Conservation (phyloP, 179 eudicot genomes). For the Pouteria campechiana region DNA sequence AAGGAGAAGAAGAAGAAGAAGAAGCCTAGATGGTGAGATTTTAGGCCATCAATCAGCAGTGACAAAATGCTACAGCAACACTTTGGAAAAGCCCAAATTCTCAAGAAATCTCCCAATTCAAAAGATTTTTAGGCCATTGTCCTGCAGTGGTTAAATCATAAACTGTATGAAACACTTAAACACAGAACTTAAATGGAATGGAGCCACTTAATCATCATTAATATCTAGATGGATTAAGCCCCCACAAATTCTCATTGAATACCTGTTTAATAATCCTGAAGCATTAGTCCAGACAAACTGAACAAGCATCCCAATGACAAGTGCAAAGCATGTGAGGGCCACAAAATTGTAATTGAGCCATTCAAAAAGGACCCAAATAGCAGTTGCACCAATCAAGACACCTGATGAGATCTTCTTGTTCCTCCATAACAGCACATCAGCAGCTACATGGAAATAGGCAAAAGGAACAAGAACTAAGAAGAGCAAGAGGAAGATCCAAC, state of each 20-base stretch:
- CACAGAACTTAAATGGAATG: too few relatives aligned
- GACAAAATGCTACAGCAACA: too few relatives aligned
- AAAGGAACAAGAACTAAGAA: neutral
- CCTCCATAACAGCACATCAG: slow-evolving; percentile 95
- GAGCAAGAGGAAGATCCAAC: slow-evolving; percentile 1
- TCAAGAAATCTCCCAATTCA: too few relatives aligned
- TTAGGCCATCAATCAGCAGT: too few relatives aligned
- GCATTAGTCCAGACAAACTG: slow-evolving; percentile 81
- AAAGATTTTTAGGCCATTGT: too few relatives aligned
- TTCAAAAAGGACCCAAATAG: slow-evolving; percentile 83
- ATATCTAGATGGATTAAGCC: too few relatives aligned
- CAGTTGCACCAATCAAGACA: slow-evolving; percentile 56
- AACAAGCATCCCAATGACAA: slow-evolving; percentile 47
- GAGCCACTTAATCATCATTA: too few relatives aligned
- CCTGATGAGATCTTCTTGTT: slow-evolving; percentile 93
- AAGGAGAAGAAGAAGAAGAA: too few relatives aligned
- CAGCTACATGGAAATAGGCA: slow-evolving; percentile 59
- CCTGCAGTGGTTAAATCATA: neutral
- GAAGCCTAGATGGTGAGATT: too few relatives aligned
- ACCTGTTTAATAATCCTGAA: slow-evolving; percentile 64
- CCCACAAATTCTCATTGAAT: neutral
- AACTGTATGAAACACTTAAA: too few relatives aligned
- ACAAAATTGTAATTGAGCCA: slow-evolving; percentile 85
- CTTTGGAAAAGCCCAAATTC: too few relatives aligned
- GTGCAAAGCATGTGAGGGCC: slow-evolving; percentile 44